Base-by-base conservation (phyloP, 257 asterid species). In the Fraxinus anomala region DNA sequence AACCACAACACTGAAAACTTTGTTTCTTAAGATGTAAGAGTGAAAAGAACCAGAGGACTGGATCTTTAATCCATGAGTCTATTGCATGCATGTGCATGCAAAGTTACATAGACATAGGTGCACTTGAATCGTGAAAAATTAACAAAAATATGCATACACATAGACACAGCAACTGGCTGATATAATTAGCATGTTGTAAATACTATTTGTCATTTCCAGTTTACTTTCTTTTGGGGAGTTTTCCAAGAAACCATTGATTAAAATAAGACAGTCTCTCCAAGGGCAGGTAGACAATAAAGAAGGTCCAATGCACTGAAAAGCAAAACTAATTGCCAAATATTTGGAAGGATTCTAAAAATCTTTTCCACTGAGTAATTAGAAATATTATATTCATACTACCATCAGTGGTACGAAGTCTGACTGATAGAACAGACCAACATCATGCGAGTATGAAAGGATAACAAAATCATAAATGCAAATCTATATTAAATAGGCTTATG, bases 391-490 rank as follows among this genome's bases (percentile, higher is more conserved):
- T 39, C 19, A 63, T 37, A 44, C 39, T 9, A 16, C 61, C 67
- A 65, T 63, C 13, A 44, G 31, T 19, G n/a, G 17, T 0, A n/a
- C 39, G 51, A 51, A 33, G 74, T 5, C 31, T 63, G 54, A 42
- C 16, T n/a, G 33, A 77, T 14, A 28, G 23, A 75, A 65, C 21
- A 68, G 54, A 39, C 65, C 74, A 36, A 51, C 80, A n/a, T 61
- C 23, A 40, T 14, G 47, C 70, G 16, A 3, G 75, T 49, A 28
- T 74, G 63, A 80, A 68, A 31, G 17, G 49, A 19, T n/a, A 81
- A 77, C 21, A 9, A 13, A 37, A 61, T 33, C 72, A 77, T 19
- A 51, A 77, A 67, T 26, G 63, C 33, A 42, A 33, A 68, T 31
- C 59, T 16, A 47, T 1, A 16, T 14, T 47, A 47, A 14, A 47